Evolutionary conservation across 2,329 filamentous ascomycete genomes (phyloP), one percentile per base, ranked within the genome.

Genomic region (Penicillium hordei): DNA sequence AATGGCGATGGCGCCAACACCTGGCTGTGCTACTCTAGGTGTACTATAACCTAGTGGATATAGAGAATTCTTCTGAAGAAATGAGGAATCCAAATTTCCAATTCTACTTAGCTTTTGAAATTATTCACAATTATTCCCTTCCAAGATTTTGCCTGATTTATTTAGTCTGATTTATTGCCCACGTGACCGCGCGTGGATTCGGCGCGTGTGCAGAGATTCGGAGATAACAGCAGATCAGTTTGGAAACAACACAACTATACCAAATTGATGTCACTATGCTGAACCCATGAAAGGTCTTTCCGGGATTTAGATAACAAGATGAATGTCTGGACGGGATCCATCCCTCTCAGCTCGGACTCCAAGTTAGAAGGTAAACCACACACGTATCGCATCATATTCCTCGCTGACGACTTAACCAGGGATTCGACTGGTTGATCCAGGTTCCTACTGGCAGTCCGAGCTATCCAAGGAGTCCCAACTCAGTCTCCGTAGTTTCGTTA

Each of bases 271-370:
- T 45, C 36, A 56, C 31, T 44, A 52, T 60, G 55, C 55, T 62
- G 48, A 62, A 58, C 50, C 57, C 57, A 61, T 64, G 60, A 62
- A 45, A 48, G 17, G 9, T 0, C 31, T 12, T 36, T 44, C 19
- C 23, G 34, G 23, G 40, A n/a, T 56, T 34, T 23, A 48, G 46
- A n/a, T 31, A 50, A 49, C 27, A 69, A 64, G 38, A 76, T 76
- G 74, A 70, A 74, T 58, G 55, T 75, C 51, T 76, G 74, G 74
- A 70, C 73, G 34, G 74, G 74, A 19, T 58, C 66, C n/a, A 69
- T 76, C 58, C 48, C 55, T 31, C 61, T 71, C 19, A 61, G 68
- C 56, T 58, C 59, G 54, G 67, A 65, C 43, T 63, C 63, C 25
- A 65, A 61, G 42, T 65, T 75, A 48, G 68, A 69, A 68, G 73